phyloP scores from a whole-genome alignment of 805 yeast genomes.

The Barnettozyma siamensis region DNA sequence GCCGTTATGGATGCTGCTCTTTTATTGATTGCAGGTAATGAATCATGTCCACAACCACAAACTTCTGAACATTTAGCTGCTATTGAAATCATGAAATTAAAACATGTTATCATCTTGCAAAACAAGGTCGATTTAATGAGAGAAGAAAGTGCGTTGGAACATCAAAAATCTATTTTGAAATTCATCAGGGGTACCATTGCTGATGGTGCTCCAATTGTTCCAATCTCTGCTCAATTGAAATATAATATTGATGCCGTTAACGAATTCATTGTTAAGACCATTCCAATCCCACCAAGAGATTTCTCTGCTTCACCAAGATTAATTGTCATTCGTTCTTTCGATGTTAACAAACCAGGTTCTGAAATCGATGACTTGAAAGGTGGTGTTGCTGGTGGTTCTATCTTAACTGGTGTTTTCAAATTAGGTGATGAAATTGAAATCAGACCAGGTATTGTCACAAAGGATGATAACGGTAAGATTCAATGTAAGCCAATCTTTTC shows the following conservation, averaged over 20 bases:
- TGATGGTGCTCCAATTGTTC: slow-evolving; percentile 98
- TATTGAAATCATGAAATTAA: slow-evolving; percentile 96
- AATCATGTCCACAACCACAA: slow-evolving; percentile 99
- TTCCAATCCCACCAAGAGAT: slow-evolving; percentile 96
- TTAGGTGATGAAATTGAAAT: slow-evolving; percentile 98
- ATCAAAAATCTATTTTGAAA: slow-evolving; percentile 84
- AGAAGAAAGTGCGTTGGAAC: slow-evolving; percentile 94
- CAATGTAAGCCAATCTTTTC: slow-evolving; percentile 96
- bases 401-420: slow-evolving; percentile 92
- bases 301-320: slow-evolving; percentile 89
- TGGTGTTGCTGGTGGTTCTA: slow-evolving; percentile 99
- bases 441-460: slow-evolving; percentile 98
- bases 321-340: slow-evolving; percentile 96
- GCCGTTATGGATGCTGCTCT: slow-evolving; percentile 99
- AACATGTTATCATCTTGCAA: slow-evolving; percentile 92
- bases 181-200: slow-evolving; percentile 98
- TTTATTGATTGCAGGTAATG: slow-evolving; percentile 94
- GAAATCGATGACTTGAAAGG: slow-evolving; percentile 96
- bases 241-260: slow-evolving; percentile 98
- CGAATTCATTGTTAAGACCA: slow-evolving; percentile 88
- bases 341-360: slow-evolving; percentile 98
- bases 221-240: slow-evolving; percentile 97
- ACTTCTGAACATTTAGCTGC: slow-evolving; percentile 99
- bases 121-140: slow-evolving; percentile 98
- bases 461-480: slow-evolving; percentile 80